Conservation (phyloP, 176 grass and related monocot species). For the Bromus sterilis region DNA sequence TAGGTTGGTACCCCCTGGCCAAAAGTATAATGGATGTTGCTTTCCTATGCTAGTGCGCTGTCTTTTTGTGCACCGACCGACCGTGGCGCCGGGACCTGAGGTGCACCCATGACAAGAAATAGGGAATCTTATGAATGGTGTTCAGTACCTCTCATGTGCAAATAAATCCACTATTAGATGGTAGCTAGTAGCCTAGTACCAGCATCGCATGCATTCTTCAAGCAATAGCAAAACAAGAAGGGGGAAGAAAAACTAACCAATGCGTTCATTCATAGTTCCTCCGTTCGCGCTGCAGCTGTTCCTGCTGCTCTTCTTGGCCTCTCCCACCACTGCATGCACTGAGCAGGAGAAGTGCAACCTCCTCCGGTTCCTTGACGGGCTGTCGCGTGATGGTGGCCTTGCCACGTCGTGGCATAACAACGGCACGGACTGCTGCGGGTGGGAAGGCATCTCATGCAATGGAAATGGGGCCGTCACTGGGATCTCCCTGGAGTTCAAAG, state of each 20-base stretch:
- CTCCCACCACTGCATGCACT: background rate
- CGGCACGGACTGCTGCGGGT: slow-evolving; percentile 10
- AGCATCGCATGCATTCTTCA: background rate
- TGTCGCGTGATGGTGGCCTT: background rate
- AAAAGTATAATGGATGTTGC: too few species aligned
- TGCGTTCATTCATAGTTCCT: background rate
- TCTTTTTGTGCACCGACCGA: too few species aligned
- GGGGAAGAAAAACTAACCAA: background rate
- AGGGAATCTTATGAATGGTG: background rate
- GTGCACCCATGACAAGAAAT: background rate
- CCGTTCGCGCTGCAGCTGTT: background rate
- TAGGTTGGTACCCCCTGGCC: too few species aligned
- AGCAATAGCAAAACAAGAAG: background rate
- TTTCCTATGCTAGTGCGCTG: too few species aligned
- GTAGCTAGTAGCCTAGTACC: background rate
- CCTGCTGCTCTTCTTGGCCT: background rate
- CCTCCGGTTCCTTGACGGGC: background rate
- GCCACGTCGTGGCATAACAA: background rate
- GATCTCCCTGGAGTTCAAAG: background rate
- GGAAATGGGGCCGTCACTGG: background rate
- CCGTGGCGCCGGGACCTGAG: background rate
- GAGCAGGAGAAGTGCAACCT: background rate
- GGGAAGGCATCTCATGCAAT: slow-evolving; percentile 8
- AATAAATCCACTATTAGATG: background rate
- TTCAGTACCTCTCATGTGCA: background rate